These are phyloP conservation scores for Candida sp. DNA, from an alignment of 1,139 yeast genomes.

Conservation along the genomic window DNA sequence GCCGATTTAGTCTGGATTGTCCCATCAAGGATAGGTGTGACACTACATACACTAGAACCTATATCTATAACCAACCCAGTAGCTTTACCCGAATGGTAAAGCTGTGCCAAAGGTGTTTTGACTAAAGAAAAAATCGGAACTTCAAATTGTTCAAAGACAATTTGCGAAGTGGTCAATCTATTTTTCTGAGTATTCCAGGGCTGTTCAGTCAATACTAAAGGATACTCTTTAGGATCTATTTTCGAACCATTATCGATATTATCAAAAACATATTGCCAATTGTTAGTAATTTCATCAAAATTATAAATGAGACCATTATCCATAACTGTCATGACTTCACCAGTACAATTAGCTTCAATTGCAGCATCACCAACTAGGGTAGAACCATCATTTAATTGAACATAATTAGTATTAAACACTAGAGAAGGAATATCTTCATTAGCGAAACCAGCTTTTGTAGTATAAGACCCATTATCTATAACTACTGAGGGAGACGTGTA, in stretches of 20 bases:
- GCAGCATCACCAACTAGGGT: constrained; percentile 52
- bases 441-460: constrained; percentile 71
- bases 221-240: constrained; percentile 50
- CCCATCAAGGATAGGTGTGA: constrained; percentile 74
- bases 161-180: constrained; percentile 49
- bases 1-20: constrained; percentile 59
- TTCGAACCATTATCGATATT: constrained; percentile 42
- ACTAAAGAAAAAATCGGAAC: constrained; percentile 68
- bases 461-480: constrained; percentile 64
- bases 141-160: constrained; percentile 61
- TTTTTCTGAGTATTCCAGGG: constrained; percentile 58
- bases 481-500: constrained; percentile 56
- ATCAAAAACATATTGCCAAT: constrained; percentile 58
- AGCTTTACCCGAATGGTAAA: constrained; percentile 65
- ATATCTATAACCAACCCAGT: constrained; percentile 69
- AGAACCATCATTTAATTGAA: constrained; percentile 16
- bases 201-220: constrained; percentile 65
- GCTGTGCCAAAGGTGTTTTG: constrained; percentile 68
- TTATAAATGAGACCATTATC: constrained; percentile 67
- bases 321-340: constrained; percentile 59
- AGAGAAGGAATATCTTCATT: constrained; percentile 61
- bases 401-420: constrained; percentile 55
- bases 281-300: constrained; percentile 56
- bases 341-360: constrained; percentile 35
- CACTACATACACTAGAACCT: constrained; percentile 58